These are phyloP conservation scores for Xenoacremonium recifei DNA, from an alignment of 2,329 filamentous ascomycete genomes.

Conservation along the genomic window DNA sequence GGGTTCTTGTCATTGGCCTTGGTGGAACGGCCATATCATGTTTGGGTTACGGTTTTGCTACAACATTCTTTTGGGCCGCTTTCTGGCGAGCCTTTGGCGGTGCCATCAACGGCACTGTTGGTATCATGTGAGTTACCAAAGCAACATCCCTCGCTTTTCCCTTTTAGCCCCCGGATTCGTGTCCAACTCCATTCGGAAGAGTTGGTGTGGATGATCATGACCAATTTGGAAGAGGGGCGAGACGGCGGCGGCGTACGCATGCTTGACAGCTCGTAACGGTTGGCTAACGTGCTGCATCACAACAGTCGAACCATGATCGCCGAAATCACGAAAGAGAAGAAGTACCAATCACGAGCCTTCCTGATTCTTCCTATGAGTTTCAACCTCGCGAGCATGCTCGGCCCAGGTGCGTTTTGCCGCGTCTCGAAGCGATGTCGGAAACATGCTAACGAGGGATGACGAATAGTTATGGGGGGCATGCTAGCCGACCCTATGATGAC, in stretches of 20 bases:
- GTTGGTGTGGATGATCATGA: no score
- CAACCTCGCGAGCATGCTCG: conserved; percentile 45
- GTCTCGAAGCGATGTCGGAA: not conserved
- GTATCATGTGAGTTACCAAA: conserved; percentile 40
- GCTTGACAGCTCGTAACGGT: not conserved
- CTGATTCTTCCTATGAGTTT: conserved; percentile 48
- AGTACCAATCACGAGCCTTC: conserved; percentile 47
- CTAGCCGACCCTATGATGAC: conserved; percentile 64
- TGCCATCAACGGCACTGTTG: conserved; percentile 47
- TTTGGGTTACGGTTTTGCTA: conserved; percentile 71
- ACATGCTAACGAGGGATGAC: conserved; percentile 5
- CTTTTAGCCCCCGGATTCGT: no score
- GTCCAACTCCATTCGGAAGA: no score
- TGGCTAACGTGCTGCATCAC: conserved; percentile 1
- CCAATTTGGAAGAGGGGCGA: not conserved
- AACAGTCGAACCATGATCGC: conserved; percentile 46
- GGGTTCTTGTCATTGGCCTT: conserved; percentile 67
- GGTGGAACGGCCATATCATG: conserved; percentile 65
- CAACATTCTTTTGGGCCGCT: conserved; percentile 61
- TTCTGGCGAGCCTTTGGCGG: conserved; percentile 67
- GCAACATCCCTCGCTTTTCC: not conserved
- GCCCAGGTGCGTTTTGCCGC: conserved; percentile 35
- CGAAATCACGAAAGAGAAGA: conserved; percentile 47
- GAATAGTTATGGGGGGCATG: conserved; percentile 58
- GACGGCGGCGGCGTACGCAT: not conserved